phyloP scores from a whole-genome alignment of 371 early-diverging fungal species.

The Chytridium lagenaria region DNA sequence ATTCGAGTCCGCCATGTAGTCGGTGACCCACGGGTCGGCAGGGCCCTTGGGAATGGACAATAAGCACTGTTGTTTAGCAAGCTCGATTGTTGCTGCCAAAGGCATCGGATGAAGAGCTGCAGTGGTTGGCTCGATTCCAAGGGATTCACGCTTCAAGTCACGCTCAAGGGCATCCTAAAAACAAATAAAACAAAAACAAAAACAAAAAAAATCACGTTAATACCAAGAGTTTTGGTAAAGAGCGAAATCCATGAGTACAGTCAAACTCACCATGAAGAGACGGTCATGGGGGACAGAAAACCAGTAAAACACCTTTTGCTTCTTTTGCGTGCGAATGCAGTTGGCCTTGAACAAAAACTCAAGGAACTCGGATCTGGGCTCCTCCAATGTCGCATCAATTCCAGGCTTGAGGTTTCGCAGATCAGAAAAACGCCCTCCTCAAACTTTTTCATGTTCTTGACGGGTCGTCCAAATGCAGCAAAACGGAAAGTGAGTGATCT shows the following conservation, averaged over 20 bases:
- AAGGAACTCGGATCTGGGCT: conserved; percentile 94
- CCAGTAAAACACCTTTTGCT: conserved; percentile 99
- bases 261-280: conserved; percentile 46
- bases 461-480: conserved; percentile 86
- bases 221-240: too few relatives aligned
- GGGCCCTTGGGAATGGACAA: conserved; percentile 11
- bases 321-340: conserved; percentile 99
- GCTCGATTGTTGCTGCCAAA: conserved; percentile 30
- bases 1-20: neutral
- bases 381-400: conserved; percentile 95
- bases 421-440: conserved; percentile 98
- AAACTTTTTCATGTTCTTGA: conserved; percentile 96
- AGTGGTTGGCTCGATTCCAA: conserved; percentile 81
- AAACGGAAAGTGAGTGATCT: conserved; percentile 95
- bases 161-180: conserved; percentile 95
- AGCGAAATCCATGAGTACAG: neutral
- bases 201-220: too few relatives aligned
- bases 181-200: too few relatives aligned
- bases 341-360: conserved; percentile 98
- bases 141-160: conserved; percentile 95
- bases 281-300: conserved; percentile 96
- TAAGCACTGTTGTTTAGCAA: conserved; percentile 47
- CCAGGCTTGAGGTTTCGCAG: conserved; percentile 98
- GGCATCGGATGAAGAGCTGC: neutral
- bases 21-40: neutral